Evolutionary conservation across 2,329 filamentous ascomycete species (phyloP), one percentile per base, ranked within the genome.

Genomic region (Fusarium udum): DNA sequence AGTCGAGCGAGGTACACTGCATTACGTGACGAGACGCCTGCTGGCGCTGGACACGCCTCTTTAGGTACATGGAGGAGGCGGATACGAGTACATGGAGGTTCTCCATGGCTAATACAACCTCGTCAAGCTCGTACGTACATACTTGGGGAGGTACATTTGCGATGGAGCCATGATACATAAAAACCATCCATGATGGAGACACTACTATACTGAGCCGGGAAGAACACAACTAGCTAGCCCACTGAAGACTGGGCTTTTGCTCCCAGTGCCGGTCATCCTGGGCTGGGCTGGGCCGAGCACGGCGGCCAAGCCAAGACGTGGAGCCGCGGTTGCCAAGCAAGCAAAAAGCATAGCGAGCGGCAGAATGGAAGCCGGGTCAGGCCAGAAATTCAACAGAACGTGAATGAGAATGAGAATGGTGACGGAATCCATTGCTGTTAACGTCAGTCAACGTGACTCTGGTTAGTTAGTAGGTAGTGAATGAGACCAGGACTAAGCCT

Each of bases 81-180:
- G 71, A 73, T 71, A 58, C 37, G 48, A 63, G 70, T 73, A 74
- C 71, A 70, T 55, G 55, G 43, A 56, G 40, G 37, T 68, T 63
- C 57, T 51, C 71, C 71, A 73, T 74, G 71, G 71, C 71, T 72
- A 68, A 74, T 72, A 73, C 71, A 61, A 74, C 71, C 71, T 61
- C 64, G 57, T 70, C 46, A 70, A 59, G 34, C 52, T 65, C 36
- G 59, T 53, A 39, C 67, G 37, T 64, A 52, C 57, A 49, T 51
- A 48, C 32, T 46, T 46, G 31, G 52, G 52, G 49, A 67, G 62
- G 64, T 69, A 72, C 68, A 53, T 68, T 61, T 63, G 42, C 24
- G 39, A 72, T 56, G 68, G 68, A 64, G 62, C 66, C 68, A 74
- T 64, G 58, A 72, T 73, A 72, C 71, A 74, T 74, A 57, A 48